These are phyloP conservation scores for Jatropha multifida DNA, from an alignment of 441 rosid genomes.

Conservation along the genomic window DNA sequence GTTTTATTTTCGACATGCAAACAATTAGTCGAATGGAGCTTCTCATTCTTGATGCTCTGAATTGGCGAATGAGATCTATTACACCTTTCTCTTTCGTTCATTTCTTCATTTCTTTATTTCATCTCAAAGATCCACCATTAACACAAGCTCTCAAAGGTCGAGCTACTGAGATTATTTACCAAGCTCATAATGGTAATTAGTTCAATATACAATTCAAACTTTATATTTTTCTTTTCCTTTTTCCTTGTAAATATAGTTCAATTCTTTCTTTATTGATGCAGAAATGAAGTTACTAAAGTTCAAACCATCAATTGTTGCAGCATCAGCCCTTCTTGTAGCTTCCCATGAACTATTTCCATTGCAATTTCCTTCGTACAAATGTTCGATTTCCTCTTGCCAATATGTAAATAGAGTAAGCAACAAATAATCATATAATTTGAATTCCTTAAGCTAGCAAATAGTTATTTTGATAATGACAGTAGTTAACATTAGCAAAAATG, in stretches of 20 bases:
- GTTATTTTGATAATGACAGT: background rate
- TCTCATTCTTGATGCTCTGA: slow-evolving; percentile 49
- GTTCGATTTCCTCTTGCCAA: slow-evolving; percentile 35
- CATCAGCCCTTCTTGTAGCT: slow-evolving; percentile 53
- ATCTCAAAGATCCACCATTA: slow-evolving; percentile 41
- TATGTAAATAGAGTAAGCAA: slow-evolving; percentile 39
- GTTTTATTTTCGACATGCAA: slow-evolving; percentile 41
- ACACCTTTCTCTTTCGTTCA: slow-evolving; percentile 62
- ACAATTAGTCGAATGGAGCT: slow-evolving; percentile 55
- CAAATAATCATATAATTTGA: background rate
- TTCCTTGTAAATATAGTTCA: too few species aligned
- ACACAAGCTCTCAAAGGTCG: slow-evolving; percentile 47
- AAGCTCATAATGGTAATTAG: slow-evolving; percentile 47
- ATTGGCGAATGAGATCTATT: slow-evolving; percentile 72
- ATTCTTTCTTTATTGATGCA: slow-evolving; percentile 21
- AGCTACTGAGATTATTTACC: slow-evolving; percentile 47
- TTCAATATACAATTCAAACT: background rate
- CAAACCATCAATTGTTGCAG: slow-evolving; percentile 61
- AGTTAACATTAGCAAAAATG: background rate
- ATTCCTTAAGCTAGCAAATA: slow-evolving; percentile 17
- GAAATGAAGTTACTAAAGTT: slow-evolving; percentile 48
- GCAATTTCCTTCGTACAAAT: slow-evolving; percentile 35
- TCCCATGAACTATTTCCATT: slow-evolving; percentile 50
- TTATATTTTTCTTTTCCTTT: too few species aligned
- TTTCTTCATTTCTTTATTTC: slow-evolving; percentile 47